Percentiles rank a stretch among this genome's conserved stretches.
phyloP scores from a whole-genome alignment of 768 basidiomycete genomes.

The Mycena crocata region DNA sequence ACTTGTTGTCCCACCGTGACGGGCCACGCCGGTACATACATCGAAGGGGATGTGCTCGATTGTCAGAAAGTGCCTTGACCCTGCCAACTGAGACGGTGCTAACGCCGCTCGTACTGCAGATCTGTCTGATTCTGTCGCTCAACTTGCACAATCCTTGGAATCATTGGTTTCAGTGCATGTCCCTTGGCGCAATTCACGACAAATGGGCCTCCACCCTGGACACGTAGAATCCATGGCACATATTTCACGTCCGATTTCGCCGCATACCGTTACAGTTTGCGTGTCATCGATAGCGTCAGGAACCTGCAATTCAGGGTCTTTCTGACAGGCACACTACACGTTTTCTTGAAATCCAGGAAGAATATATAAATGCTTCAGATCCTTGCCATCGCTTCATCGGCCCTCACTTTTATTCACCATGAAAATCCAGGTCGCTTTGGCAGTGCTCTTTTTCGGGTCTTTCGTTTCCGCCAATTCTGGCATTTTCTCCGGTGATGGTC shows the following conservation, averaged over 20 bases:
- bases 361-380: not conserved
- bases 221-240: no score
- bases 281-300: not conserved
- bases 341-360: not conserved
- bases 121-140: no score
- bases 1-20: no score
- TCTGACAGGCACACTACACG: not conserved
- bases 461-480: conserved; percentile 19
- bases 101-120: no score
- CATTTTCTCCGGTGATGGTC: not conserved
- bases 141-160: no score
- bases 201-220: no score
- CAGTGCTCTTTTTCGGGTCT: not conserved
- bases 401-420: not conserved
- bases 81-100: no score
- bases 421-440: conserved; percentile 8
- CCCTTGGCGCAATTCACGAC: no score
- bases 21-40: no score
- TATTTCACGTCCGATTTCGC: not conserved
- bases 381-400: not conserved
- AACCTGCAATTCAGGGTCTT: not conserved
- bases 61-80: not conserved
- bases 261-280: not conserved
- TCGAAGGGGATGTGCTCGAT: not conserved
- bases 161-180: no score